These are phyloP conservation scores for Salix exigua DNA, from an alignment of 345 rosid species.

Conservation along the genomic window DNA sequence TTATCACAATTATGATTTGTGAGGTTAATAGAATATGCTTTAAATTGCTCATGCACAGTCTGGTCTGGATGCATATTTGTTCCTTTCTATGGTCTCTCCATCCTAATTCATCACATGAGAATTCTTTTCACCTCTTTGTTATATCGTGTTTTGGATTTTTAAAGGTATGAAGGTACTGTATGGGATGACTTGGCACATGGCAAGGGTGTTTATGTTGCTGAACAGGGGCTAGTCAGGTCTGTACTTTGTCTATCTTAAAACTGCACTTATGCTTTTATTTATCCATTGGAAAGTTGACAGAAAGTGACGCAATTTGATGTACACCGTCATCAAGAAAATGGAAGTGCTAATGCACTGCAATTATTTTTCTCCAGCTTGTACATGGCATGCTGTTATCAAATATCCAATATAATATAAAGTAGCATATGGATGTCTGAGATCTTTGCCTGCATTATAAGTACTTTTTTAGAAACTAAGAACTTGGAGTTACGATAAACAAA, in stretches of 20 bases:
- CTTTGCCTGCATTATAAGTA: too few species aligned
- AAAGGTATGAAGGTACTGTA: conserved; percentile 88
- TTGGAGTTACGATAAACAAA: too few species aligned
- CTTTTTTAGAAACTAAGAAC: too few species aligned
- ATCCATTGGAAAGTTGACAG: neutral
- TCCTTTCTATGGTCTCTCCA: neutral
- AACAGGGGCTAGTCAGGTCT: conserved; percentile 78
- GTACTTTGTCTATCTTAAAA: neutral
- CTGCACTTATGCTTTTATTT: neutral
- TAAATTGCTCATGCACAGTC: neutral
- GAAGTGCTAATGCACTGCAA: neutral
- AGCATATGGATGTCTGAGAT: neutral
- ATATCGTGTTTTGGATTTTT: conserved; percentile 8
- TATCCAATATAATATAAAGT: neutral
- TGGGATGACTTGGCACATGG: conserved; percentile 98
- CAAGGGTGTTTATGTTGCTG: conserved; percentile 87
- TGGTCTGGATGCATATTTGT: neutral
- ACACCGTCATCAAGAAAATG: neutral
- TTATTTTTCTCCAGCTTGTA: neutral
- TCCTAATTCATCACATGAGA: neutral
- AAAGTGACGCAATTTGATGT: neutral
- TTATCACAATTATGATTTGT: neutral
- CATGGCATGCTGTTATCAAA: neutral
- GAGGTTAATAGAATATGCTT: neutral
- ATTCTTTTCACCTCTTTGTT: conserved; percentile 3